A percentile compares a stretch with the other conserved stretches of the same genome.
phyloP scores from a whole-genome alignment of 176 grass and related monocot genomes.

The Paspalum vaginatum region DNA sequence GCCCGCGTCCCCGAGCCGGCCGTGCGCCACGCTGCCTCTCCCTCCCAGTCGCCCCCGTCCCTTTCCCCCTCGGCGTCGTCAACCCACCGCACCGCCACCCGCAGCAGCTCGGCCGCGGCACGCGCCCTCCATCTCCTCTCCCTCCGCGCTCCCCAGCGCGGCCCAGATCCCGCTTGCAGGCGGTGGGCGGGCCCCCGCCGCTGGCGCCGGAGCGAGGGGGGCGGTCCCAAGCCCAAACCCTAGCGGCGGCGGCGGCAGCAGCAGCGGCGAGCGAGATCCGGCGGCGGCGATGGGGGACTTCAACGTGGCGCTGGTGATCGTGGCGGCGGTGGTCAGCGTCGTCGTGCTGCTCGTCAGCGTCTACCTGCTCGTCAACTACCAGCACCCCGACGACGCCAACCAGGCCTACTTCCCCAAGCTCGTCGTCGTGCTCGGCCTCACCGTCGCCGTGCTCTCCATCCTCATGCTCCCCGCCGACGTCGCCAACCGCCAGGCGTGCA shows the following conservation, averaged over 20 bases:
- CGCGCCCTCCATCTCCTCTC: too few relatives aligned
- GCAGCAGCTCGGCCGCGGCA: neutral
- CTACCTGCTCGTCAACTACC: slow-evolving; percentile 98
- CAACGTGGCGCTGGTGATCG: slow-evolving; percentile 95
- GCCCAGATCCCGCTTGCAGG: slow-evolving; percentile 48
- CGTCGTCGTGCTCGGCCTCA: slow-evolving; percentile 86
- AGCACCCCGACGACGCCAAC: slow-evolving; percentile 98
- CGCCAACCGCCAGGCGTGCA: slow-evolving; percentile 81
- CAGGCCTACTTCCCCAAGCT: slow-evolving; percentile 98
- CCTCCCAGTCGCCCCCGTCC: neutral
- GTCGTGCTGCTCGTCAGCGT: slow-evolving; percentile 79
- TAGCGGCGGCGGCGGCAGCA: neutral
- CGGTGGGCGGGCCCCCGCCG: neutral
- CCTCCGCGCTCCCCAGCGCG: neutral
- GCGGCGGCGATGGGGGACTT: slow-evolving; percentile 80
- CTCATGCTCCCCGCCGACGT: slow-evolving; percentile 99
- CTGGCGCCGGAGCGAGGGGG: slow-evolving; percentile 1
- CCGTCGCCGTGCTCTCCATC: slow-evolving; percentile 92
- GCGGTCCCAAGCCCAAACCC: slow-evolving; percentile 32
- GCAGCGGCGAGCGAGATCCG: slow-evolving; percentile 34
- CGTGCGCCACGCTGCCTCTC: too few relatives aligned
- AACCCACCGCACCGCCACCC: slow-evolving; percentile 17
- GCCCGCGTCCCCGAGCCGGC: too few relatives aligned
- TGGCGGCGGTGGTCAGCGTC: slow-evolving; percentile 77
- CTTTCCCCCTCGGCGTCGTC: slow-evolving; percentile 31